Percentiles rank a stretch among this genome's conserved stretches.
Evolutionary conservation across 2,329 filamentous ascomycete genomes (phyloP).

Genomic region (Claviceps purpurea): DNA sequence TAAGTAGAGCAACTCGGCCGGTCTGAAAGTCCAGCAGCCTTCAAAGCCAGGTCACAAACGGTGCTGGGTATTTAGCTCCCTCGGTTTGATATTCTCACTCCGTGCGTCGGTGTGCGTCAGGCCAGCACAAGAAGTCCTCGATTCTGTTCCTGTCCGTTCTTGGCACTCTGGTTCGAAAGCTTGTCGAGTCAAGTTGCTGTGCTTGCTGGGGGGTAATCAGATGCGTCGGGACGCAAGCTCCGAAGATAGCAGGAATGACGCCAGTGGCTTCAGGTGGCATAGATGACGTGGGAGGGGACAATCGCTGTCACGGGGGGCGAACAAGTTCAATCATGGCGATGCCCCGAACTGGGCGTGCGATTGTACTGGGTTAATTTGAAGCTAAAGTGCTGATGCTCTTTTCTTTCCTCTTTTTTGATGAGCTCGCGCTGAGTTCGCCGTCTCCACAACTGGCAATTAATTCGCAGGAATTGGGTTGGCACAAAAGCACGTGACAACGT

Average conservation of each 20-base stretch:
- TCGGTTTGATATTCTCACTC: too few relatives aligned
- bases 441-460: not conserved
- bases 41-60: too few relatives aligned
- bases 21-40: too few relatives aligned
- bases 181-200: not conserved
- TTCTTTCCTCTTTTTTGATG: not conserved
- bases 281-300: not conserved
- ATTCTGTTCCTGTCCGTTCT: not conserved
- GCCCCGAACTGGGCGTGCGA: not conserved
- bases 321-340: not conserved
- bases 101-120: too few relatives aligned
- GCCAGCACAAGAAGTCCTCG: not conserved
- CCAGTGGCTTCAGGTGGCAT: not conserved
- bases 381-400: not conserved
- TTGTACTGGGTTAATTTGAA: not conserved
- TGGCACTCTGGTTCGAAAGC: not conserved
- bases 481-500: conserved; percentile 3
- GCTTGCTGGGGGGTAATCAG: not conserved
- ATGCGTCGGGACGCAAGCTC: not conserved
- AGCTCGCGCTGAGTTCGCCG: not conserved
- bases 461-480: not conserved
- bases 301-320: not conserved
- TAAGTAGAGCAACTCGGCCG: too few relatives aligned
- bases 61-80: too few relatives aligned
- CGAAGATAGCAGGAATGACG: not conserved